These are phyloP conservation scores for Lepraria neglecta DNA, from an alignment of 495 filamentous ascomycete species.

Conservation along the genomic window DNA sequence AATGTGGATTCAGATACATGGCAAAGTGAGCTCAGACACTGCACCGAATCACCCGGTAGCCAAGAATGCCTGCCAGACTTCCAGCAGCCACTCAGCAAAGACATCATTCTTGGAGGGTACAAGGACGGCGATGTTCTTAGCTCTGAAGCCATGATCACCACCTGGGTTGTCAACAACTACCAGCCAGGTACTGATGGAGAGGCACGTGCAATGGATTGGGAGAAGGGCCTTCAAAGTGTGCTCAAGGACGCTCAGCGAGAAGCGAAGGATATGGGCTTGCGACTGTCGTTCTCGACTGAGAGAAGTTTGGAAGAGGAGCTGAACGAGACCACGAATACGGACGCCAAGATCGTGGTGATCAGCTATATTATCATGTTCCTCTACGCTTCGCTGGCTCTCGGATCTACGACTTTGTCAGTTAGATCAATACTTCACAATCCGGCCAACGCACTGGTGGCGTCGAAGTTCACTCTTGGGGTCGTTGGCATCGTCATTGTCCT, in stretches of 20 bases:
- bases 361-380: conserved; percentile 99
- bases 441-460: conserved; percentile 77
- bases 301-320: conserved; percentile 85
- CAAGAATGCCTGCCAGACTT: conserved; percentile 74
- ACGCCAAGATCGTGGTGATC: conserved; percentile 93
- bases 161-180: conserved; percentile 94
- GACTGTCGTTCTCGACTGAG: conserved; percentile 91
- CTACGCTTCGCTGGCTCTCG: conserved; percentile 86
- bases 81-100: conserved; percentile 73
- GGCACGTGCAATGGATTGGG: conserved; percentile 78
- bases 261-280: conserved; percentile 66
- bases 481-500: conserved; percentile 90
- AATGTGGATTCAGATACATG: conserved; percentile 60
- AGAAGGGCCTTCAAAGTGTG: conserved; percentile 63
- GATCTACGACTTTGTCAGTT: conserved; percentile 73
- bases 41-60: conserved; percentile 67
- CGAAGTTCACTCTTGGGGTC: conserved; percentile 89
- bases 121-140: conserved; percentile 62
- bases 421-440: conserved; percentile 72
- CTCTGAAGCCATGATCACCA: conserved; percentile 72
- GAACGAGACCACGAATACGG: conserved; percentile 95
- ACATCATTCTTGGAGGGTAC: conserved; percentile 80
- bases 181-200: conserved; percentile 63
- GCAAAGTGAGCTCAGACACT: conserved; percentile 60
- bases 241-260: conserved; percentile 71